A percentile compares a stretch with the other conserved stretches of the same genome.
These are phyloP conservation scores for Zygosaccharomyces sapae DNA, from an alignment of 1,139 yeast species.

Conservation along the genomic window DNA sequence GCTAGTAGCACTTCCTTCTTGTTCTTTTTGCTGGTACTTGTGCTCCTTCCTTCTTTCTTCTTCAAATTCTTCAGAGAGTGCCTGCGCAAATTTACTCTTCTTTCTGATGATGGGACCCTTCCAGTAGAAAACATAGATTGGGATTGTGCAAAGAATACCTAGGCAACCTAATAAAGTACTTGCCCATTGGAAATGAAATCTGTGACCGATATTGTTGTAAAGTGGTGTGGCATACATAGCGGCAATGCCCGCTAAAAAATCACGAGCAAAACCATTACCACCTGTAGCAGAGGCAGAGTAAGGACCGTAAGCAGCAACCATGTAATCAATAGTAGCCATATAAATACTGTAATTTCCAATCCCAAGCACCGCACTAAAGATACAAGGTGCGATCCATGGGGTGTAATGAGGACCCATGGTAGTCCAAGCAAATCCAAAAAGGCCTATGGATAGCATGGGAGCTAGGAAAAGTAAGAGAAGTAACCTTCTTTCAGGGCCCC, in stretches of 20 bases:
- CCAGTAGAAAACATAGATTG: constrained; percentile 8
- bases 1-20: neutral
- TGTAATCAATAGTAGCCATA: constrained; percentile 7
- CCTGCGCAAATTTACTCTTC: constrained; percentile 9
- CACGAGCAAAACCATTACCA: neutral
- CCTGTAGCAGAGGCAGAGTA: neutral
- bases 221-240: constrained; percentile 9
- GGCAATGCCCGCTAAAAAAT: constrained; percentile 3
- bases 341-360: constrained; percentile 9
- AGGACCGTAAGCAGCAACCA: neutral
- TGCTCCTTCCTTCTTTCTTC: constrained; percentile 1
- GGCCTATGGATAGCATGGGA: constrained; percentile 7
- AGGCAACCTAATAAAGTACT: constrained; percentile 9
- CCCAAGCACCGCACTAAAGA: constrained; percentile 7
- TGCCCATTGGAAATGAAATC: constrained; percentile 9
- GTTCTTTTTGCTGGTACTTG: neutral
- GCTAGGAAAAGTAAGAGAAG: constrained; percentile 6
- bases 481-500: constrained; percentile 10
- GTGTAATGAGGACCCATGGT: constrained; percentile 9
- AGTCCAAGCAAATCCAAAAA: constrained; percentile 10
- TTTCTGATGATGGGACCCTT: constrained; percentile 9
- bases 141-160: constrained; percentile 8
- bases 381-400: constrained; percentile 10
- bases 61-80: constrained; percentile 3
- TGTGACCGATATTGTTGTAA: constrained; percentile 1